phyloP scores from a whole-genome alignment of 768 basidiomycete genomes.

The Phanerodontia chrysosporium region DNA sequence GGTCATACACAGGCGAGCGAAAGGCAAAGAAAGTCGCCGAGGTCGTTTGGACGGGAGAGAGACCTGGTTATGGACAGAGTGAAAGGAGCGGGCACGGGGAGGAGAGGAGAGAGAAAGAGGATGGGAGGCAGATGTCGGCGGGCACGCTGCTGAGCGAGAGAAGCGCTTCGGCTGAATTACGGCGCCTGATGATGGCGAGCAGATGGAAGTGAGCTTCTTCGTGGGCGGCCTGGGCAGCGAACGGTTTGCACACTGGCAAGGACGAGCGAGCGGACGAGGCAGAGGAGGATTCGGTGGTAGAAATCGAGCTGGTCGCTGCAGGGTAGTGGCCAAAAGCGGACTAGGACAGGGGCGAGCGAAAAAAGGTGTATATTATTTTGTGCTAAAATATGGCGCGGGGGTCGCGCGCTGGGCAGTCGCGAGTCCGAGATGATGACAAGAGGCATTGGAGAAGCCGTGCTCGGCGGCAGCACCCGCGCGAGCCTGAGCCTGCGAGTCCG shows the following conservation, averaged over 20 bases:
- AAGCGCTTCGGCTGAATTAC: constrained; percentile 1
- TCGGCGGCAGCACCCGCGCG: background rate
- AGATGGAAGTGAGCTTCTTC: background rate
- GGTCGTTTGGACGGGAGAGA: background rate
- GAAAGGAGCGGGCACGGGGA: background rate
- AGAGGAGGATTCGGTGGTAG: background rate
- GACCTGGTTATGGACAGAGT: background rate
- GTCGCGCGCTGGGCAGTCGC: too few species aligned
- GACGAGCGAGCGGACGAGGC: background rate
- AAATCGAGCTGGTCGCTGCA: background rate
- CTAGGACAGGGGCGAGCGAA: background rate
- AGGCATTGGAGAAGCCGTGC: background rate
- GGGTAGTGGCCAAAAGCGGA: background rate
- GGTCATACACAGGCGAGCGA: background rate
- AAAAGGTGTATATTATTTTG: background rate
- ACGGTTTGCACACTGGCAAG: background rate
- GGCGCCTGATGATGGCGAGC: constrained; percentile 1
- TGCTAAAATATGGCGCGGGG: background rate
- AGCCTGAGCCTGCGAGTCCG: background rate
- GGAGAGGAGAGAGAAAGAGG: constrained; percentile 1
- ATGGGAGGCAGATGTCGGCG: background rate
- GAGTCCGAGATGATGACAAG: background rate
- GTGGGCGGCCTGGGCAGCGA: background rate
- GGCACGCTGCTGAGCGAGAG: background rate
- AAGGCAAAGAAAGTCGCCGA: background rate